These are phyloP conservation scores for Camellia japonica DNA, from an alignment of 148 eudicot genomes.

Conservation along the genomic window DNA sequence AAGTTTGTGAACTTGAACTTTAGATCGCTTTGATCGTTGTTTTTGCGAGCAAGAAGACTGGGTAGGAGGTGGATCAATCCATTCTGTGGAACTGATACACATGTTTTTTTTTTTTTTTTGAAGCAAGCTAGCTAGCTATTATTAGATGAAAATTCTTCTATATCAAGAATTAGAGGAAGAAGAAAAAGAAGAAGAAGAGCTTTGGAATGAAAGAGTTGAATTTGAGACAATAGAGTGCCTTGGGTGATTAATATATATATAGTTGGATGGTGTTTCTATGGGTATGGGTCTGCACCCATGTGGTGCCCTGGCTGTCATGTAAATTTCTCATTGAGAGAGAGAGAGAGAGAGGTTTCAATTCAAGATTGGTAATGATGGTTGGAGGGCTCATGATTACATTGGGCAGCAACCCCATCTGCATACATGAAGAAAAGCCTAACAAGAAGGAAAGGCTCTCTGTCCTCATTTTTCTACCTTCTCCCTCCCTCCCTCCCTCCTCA, in stretches of 20 bases:
- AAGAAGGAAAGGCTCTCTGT: slow-evolving; percentile 8
- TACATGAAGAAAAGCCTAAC: slow-evolving; percentile 26
- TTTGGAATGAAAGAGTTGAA: background rate
- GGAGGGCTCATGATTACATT: slow-evolving; percentile 53
- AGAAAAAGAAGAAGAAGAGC: background rate
- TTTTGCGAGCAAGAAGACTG: slow-evolving; percentile 5
- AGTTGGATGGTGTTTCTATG: slow-evolving; percentile 20
- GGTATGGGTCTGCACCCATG: slow-evolving; percentile 23
- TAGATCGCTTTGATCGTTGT: slow-evolving; percentile 27
- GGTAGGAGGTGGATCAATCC: slow-evolving; percentile 26
- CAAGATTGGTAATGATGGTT: slow-evolving; percentile 54
- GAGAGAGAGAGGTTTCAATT: slow-evolving; percentile 41
- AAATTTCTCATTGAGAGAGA: slow-evolving; percentile 12
- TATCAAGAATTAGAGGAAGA: background rate
- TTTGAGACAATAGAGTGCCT: background rate
- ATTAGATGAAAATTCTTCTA: too few relatives aligned
- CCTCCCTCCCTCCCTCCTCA: background rate
- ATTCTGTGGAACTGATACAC: slow-evolving; percentile 33
- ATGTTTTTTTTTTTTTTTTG: slow-evolving; percentile 12
- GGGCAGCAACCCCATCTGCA: slow-evolving; percentile 38
- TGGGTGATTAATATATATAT: slow-evolving; percentile 34
- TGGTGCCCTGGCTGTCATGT: slow-evolving; percentile 40
- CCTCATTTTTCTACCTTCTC: slow-evolving; percentile 15
- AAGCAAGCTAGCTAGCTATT: too few relatives aligned
- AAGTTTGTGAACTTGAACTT: slow-evolving; percentile 42